Conservation (phyloP, 2,329 filamentous ascomycete species). For the Karstenula rhodostoma region DNA sequence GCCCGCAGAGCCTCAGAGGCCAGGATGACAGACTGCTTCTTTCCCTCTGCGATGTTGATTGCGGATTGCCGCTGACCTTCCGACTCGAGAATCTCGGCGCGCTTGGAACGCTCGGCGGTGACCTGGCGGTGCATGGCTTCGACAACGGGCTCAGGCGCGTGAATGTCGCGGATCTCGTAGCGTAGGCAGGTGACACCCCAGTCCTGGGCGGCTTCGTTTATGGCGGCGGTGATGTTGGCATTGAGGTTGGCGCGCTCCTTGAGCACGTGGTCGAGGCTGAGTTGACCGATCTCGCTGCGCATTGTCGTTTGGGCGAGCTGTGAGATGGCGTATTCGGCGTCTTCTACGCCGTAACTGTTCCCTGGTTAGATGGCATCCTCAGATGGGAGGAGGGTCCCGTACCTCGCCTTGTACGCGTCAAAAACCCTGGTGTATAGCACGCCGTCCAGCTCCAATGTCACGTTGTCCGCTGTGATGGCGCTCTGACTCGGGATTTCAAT, state of each 20-base stretch:
- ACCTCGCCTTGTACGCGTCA: slow-evolving; percentile 98
- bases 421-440: slow-evolving; percentile 96
- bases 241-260: slow-evolving; percentile 97
- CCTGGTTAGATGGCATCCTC: slow-evolving; percentile 19
- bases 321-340: slow-evolving; percentile 97
- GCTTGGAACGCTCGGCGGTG: slow-evolving; percentile 95
- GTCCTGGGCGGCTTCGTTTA: slow-evolving; percentile 96
- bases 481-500: slow-evolving; percentile 98
- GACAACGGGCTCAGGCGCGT: slow-evolving; percentile 91
- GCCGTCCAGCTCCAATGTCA: slow-evolving; percentile 94
- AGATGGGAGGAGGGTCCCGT: slow-evolving; percentile 33
- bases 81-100: slow-evolving; percentile 95
- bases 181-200: slow-evolving; percentile 97
- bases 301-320: slow-evolving; percentile 98
- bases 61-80: slow-evolving; percentile 96
- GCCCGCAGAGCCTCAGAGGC: slow-evolving; percentile 89
- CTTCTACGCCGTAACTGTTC: slow-evolving; percentile 91
- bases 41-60: slow-evolving; percentile 98
- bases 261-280: slow-evolving; percentile 94
- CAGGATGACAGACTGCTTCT: slow-evolving; percentile 95
- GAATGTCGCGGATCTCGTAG: slow-evolving; percentile 98
- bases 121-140: slow-evolving; percentile 99
- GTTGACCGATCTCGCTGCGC: slow-evolving; percentile 96
- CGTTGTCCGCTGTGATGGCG: slow-evolving; percentile 98
- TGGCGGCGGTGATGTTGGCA: slow-evolving; percentile 97